Base-by-base conservation (phyloP, 225 moss, liverwort and hornwort genomes). In the Bryoerythrophyllum caledonicum region DNA sequence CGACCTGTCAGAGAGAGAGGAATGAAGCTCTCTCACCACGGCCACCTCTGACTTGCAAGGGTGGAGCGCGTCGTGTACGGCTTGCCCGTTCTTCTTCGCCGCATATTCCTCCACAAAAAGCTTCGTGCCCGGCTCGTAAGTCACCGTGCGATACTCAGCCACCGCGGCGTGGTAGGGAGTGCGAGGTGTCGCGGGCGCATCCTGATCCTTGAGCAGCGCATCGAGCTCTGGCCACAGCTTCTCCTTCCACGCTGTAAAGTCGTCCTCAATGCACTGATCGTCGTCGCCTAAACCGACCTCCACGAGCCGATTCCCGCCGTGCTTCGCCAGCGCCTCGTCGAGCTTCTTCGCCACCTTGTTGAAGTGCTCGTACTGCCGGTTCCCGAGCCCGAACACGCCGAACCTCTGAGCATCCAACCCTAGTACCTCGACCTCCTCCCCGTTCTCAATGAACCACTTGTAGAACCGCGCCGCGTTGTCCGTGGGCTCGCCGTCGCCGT, bases 391-490 rank as follows among this genome's bases (percentile, higher is more conserved):
- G 43, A 99, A 99, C 8, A 99, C 86, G 25, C 82, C 95, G 71
- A 60, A 99, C 8, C 65, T 85, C 19, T 93, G 56, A 27, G 74
- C 87, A 24, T 76, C 68, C 38, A 99, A 84, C 82, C 87, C 89
- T 57, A 32, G 32, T 3, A 82, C 19, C 62, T 94, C 99, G 20
- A 79, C 73, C 2, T 92, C 91, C 79, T 91, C 90, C 37, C 86
- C 73, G 51, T 86, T 88, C 87, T 96, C 96, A 17, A 87, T 71
- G 32, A 95, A 92, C 99, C 99, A 99, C 78, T 95, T 99, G 71
- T 86, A 95, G 72, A 99, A 99, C 30, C 99, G 87, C 25, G 93
- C 92, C n/a, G 99, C 99, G 84, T 99, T 99, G 53, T 99, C 99
- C 0, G 99, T 99, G 6, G 99, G 99, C 83, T 99, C 99, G 17